Conservation (phyloP, 2,329 filamentous ascomycete species). For the Byssothecium circinans region DNA sequence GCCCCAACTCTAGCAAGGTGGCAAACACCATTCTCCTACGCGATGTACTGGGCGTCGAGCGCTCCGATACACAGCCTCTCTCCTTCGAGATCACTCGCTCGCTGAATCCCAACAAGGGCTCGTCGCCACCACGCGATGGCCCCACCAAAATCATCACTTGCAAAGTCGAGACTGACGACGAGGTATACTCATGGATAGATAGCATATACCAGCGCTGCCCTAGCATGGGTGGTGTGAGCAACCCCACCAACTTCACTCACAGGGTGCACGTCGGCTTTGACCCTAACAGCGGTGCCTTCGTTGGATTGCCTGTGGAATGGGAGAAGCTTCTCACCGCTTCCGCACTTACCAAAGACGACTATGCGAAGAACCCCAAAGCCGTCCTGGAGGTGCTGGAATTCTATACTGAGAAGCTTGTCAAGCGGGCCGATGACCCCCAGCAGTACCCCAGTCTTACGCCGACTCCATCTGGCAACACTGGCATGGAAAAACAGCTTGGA, state of each 20-base stretch:
- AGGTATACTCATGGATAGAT: slow-evolving; percentile 98
- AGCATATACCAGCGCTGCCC: slow-evolving; percentile 96
- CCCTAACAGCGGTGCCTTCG: slow-evolving; percentile 90
- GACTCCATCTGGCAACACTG: slow-evolving; percentile 59
- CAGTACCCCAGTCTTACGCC: slow-evolving; percentile 70
- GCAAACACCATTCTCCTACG: slow-evolving; percentile 82
- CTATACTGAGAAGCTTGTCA: slow-evolving; percentile 77
- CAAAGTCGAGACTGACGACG: slow-evolving; percentile 91
- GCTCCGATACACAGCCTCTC: slow-evolving; percentile 87
- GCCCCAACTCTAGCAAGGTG: slow-evolving; percentile 76
- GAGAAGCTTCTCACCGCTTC: slow-evolving; percentile 94
- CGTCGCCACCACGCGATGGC: slow-evolving; percentile 77
- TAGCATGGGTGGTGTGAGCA: slow-evolving; percentile 96
- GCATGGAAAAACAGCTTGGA: slow-evolving; percentile 53
- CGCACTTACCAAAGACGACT: slow-evolving; percentile 97
- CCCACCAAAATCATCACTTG: slow-evolving; percentile 83
- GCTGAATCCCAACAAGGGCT: slow-evolving; percentile 57
- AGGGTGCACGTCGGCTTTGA: slow-evolving; percentile 98
- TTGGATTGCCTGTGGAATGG: slow-evolving; percentile 93
- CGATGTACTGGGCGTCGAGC: slow-evolving; percentile 85
- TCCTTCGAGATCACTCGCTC: slow-evolving; percentile 90
- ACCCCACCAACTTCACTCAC: slow-evolving; percentile 97
- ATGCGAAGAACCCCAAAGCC: slow-evolving; percentile 83
- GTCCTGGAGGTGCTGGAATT: slow-evolving; percentile 79
- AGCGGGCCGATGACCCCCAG: slow-evolving; percentile 70